A percentile compares a stretch with the other conserved stretches of the same genome.
These are phyloP conservation scores for Gaeumannomyces sp. DNA, from an alignment of 2,329 filamentous ascomycete species.

Conservation along the genomic window DNA sequence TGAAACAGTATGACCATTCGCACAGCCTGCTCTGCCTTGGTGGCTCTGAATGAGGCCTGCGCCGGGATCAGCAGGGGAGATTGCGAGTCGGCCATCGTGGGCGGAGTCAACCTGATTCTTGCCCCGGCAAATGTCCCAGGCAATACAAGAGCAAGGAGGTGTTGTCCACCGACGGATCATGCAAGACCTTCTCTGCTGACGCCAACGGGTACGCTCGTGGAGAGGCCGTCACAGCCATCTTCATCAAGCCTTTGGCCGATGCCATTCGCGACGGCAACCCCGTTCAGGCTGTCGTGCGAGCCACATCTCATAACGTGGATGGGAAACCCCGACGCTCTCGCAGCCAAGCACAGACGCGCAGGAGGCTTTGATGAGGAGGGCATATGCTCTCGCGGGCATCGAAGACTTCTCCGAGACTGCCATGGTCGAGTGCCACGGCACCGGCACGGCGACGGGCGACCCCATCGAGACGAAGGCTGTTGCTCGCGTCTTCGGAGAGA, in stretches of 20 bases:
- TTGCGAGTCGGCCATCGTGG: slow-evolving; percentile 16
- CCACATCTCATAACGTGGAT: slow-evolving; percentile 27
- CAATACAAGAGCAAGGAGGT: slow-evolving; percentile 2
- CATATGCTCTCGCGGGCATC: slow-evolving; percentile 18
- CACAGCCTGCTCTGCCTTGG: slow-evolving; percentile 38
- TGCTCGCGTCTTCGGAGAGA: slow-evolving; percentile 22
- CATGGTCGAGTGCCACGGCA: too few relatives aligned
- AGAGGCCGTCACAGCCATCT: slow-evolving; percentile 33
- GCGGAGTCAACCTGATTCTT: slow-evolving; percentile 15
- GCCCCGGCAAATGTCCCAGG: neutral
- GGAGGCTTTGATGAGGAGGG: slow-evolving; percentile 9
- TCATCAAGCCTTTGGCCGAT: slow-evolving; percentile 33
- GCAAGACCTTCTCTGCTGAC: slow-evolving; percentile 13
- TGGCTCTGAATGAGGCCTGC: slow-evolving; percentile 34
- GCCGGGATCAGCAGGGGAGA: slow-evolving; percentile 20
- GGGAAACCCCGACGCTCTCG: slow-evolving; percentile 25
- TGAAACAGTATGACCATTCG: slow-evolving; percentile 30
- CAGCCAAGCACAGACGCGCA: slow-evolving; percentile 9
- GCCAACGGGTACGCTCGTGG: slow-evolving; percentile 39
- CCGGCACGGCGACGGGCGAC: slow-evolving; percentile 38
- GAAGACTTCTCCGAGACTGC: slow-evolving; percentile 20
- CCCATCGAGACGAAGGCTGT: slow-evolving; percentile 33
- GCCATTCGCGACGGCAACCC: slow-evolving; percentile 34
- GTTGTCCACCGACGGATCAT: neutral
- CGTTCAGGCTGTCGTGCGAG: slow-evolving; percentile 24